A percentile compares a stretch with the other conserved stretches of the same genome.
phyloP scores from a whole-genome alignment of 108 stramenopile species.

The Fistulifera solaris region DNA sequence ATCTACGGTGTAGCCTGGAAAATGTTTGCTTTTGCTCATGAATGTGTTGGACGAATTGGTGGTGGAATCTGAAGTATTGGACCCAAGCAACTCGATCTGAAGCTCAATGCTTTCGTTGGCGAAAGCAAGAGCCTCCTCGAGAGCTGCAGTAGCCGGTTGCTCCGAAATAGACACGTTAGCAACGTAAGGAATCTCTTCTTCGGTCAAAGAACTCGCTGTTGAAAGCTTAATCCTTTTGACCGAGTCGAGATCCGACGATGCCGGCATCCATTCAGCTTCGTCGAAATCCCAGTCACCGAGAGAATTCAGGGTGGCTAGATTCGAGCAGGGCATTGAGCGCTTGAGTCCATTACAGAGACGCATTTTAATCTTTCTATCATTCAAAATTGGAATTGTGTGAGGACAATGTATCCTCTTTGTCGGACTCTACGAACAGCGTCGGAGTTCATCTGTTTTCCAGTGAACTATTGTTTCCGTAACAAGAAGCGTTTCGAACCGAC shows the following conservation, averaged over 20 bases:
- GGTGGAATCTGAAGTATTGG: neutral
- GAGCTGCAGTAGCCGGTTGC: neutral
- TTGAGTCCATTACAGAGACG: neutral
- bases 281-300: neutral
- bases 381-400: too few relatives aligned
- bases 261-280: neutral
- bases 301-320: neutral
- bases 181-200: neutral
- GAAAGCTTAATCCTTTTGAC: too few relatives aligned
- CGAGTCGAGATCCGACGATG: too few relatives aligned
- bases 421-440: too few relatives aligned
- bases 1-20: neutral
- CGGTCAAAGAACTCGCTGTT: neutral
- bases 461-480: too few relatives aligned
- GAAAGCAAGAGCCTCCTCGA: slow-evolving; percentile 1
- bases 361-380: too few relatives aligned
- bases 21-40: neutral
- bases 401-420: too few relatives aligned
- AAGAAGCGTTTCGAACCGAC: too few relatives aligned
- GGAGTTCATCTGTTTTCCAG: too few relatives aligned
- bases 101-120: neutral
- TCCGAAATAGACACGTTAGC: neutral
- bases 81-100: neutral
- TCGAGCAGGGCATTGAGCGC: slow-evolving; percentile 1
- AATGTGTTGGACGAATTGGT: neutral